Percentiles rank a stretch among this genome's conserved stretches.
phyloP scores from a whole-genome alignment of 805 yeast genomes.

The Vanderwaltozyma tropicalis region DNA sequence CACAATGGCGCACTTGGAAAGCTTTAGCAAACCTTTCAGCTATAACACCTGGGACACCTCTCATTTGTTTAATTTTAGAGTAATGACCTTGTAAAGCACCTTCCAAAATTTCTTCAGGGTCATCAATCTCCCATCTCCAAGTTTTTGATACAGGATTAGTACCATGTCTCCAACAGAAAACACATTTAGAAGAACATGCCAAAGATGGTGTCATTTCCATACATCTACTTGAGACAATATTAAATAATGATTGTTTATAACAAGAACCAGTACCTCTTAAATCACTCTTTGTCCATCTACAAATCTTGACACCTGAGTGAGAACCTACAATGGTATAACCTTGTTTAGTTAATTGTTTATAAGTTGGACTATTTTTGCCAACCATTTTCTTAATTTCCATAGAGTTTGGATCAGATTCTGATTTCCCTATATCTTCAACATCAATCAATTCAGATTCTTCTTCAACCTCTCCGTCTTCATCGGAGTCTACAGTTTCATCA shows the following conservation, averaged over 20 bases:
- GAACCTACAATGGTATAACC: conserved; percentile 90
- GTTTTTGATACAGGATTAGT: conserved; percentile 93
- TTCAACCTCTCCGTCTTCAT: conserved; percentile 30
- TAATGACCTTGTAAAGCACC: conserved; percentile 88
- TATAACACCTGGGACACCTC: conserved; percentile 91
- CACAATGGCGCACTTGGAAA: conserved; percentile 81
- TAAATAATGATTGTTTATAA: conserved; percentile 85
- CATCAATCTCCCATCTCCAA: conserved; percentile 94
- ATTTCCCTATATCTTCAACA: conserved; percentile 77
- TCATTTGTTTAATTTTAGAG: conserved; percentile 83
- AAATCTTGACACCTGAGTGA: conserved; percentile 89
- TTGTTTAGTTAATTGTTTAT: conserved; percentile 77
- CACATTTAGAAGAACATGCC: conserved; percentile 92
- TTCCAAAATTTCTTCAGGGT: conserved; percentile 70
- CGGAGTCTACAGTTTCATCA: conserved; percentile 48
- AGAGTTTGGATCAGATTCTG: conserved; percentile 12
- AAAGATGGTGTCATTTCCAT: conserved; percentile 94
- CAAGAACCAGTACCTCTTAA: conserved; percentile 90
- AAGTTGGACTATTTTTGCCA: conserved; percentile 81
- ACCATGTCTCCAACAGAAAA: conserved; percentile 96
- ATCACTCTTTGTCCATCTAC: conserved; percentile 95
- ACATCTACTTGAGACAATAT: conserved; percentile 81
- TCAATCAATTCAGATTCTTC: conserved; percentile 46
- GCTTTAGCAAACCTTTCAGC: conserved; percentile 88
- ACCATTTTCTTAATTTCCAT: conserved; percentile 68